A percentile compares a stretch with the other conserved stretches of the same genome.
phyloP scores from a whole-genome alignment of 805 yeast genomes.

The Sporopachydermia quercuum region DNA sequence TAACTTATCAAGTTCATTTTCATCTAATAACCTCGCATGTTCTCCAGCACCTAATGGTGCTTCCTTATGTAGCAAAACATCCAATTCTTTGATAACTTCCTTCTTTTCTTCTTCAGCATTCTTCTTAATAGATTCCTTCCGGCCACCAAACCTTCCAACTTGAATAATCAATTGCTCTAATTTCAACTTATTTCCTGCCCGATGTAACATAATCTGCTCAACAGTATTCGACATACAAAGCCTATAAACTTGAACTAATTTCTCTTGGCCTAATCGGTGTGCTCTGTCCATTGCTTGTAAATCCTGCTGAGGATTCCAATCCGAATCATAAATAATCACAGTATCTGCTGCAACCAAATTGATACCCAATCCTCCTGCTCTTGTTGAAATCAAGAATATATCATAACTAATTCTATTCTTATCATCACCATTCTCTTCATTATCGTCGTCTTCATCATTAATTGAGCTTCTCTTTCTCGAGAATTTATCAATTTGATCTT shows the following conservation, averaged over 20 bases:
- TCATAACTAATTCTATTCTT: constrained; percentile 13
- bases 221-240: constrained; percentile 64
- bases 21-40: constrained; percentile 24
- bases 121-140: constrained; percentile 19
- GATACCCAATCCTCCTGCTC: constrained; percentile 92
- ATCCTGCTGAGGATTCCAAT: constrained; percentile 97
- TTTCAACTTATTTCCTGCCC: constrained; percentile 67
- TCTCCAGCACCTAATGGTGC: constrained; percentile 21
- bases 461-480: too few species aligned
- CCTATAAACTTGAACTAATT: constrained; percentile 72
- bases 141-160: constrained; percentile 39
- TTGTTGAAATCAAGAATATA: constrained; percentile 68
- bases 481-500: constrained; percentile 44
- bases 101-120: constrained; percentile 9
- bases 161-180: constrained; percentile 66
- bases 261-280: constrained; percentile 82
- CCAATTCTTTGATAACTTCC: constrained; percentile 7
- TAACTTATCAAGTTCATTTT: constrained; percentile 15
- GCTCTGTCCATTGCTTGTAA: constrained; percentile 93
- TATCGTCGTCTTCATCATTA: too few species aligned
- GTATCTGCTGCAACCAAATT: constrained; percentile 80
- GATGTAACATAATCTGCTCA: constrained; percentile 67
- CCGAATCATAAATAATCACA: constrained; percentile 80
- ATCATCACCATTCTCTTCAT: constrained; percentile 18
- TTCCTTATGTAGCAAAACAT: constrained; percentile 10